These are phyloP conservation scores for Neonectria coccinea DNA, from an alignment of 2,329 filamentous ascomycete species.

Conservation along the genomic window DNA sequence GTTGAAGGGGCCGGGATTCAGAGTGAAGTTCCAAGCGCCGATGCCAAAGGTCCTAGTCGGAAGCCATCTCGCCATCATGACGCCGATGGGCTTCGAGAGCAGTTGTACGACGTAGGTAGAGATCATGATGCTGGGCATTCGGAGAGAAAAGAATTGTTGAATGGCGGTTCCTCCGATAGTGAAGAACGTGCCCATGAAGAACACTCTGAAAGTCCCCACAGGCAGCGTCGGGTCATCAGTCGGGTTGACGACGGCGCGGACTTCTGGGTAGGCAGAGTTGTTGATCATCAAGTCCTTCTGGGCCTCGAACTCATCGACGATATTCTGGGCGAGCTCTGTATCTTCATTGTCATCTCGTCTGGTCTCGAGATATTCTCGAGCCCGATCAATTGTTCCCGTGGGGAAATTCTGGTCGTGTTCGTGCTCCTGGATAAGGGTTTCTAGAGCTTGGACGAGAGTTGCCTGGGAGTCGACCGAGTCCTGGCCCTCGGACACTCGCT, in stretches of 20 bases:
- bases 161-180: conserved; percentile 44
- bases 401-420: conserved; percentile 62
- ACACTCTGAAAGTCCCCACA: conserved; percentile 56
- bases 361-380: conserved; percentile 54
- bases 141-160: conserved; percentile 55
- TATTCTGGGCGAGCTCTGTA: conserved; percentile 28
- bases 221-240: conserved; percentile 55
- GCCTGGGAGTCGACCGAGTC: conserved; percentile 3
- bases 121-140: conserved; percentile 55
- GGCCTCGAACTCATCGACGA: conserved; percentile 38
- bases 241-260: conserved; percentile 59
- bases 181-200: conserved; percentile 53
- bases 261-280: conserved; percentile 55
- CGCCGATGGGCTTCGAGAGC: conserved; percentile 53
- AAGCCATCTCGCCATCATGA: conserved; percentile 46
- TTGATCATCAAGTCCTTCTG: conserved; percentile 47
- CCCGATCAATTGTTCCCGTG: conserved; percentile 52
- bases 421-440: conserved; percentile 53
- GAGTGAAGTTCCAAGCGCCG: conserved; percentile 42
- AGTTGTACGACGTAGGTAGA: conserved; percentile 56
- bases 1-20: conserved; percentile 63
- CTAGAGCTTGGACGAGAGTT: conserved; percentile 21
- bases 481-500: background rate
- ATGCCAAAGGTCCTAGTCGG: conserved; percentile 23
- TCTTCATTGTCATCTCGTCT: conserved; percentile 23